Conservation (phyloP, 106 monocot genomes). For the Dendrobium chrysotoxum region DNA sequence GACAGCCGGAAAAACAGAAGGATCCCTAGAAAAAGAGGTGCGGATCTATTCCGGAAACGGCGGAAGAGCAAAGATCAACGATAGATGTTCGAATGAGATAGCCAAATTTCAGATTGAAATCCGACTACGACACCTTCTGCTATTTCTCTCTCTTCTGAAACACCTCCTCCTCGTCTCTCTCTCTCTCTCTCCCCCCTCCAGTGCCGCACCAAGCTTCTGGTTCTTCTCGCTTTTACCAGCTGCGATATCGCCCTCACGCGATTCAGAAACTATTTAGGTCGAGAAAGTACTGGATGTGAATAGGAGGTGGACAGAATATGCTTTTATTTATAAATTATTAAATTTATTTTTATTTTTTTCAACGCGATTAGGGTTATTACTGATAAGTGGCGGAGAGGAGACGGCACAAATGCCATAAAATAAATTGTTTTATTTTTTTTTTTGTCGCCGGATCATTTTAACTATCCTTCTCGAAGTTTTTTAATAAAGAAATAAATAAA, state of each 20-base stretch:
- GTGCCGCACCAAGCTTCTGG: too few relatives aligned
- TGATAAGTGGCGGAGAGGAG: neutral
- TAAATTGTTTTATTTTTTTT: neutral
- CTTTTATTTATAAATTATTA: too few relatives aligned
- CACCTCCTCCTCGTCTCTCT: too few relatives aligned
- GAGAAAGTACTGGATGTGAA: too few relatives aligned
- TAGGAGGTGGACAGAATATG: too few relatives aligned
- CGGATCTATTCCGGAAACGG: neutral
- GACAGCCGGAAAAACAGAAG: neutral
- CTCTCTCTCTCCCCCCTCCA: too few relatives aligned
- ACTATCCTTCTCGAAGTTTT: too few relatives aligned
- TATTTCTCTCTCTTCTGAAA: too few relatives aligned
- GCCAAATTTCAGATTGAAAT: neutral
- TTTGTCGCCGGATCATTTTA: neutral
- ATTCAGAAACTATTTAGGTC: too few relatives aligned
- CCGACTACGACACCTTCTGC: neutral
- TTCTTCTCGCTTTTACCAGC: neutral
- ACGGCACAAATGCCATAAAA: neutral
- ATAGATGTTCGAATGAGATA: neutral
- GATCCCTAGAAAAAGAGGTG: neutral
- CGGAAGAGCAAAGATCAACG: neutral
- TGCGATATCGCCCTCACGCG: neutral
- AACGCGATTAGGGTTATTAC: neutral
- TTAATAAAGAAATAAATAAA: too few relatives aligned
- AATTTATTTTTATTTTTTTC: too few relatives aligned